These are phyloP conservation scores for Fusarium sp. DNA, from an alignment of 2,329 filamentous ascomycete species.

Conservation along the genomic window DNA sequence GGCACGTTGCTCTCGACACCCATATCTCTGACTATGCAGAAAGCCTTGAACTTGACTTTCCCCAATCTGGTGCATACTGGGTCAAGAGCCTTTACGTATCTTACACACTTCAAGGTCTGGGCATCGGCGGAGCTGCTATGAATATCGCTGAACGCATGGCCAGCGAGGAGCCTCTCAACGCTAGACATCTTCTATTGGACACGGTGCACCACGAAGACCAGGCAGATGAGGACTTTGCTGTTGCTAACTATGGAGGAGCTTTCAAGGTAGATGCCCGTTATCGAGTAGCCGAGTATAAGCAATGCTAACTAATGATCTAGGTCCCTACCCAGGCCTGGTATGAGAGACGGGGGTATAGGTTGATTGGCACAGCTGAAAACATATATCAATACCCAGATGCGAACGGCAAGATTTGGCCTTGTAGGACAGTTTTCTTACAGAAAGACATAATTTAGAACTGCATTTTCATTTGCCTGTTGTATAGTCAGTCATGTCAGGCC, in stretches of 20 bases:
- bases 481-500: too few relatives aligned
- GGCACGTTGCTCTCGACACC: background rate
- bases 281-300: accelerated
- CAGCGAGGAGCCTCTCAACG: background rate
- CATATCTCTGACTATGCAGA: background rate
- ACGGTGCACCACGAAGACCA: background rate
- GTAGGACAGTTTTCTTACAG: background rate
- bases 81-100: background rate
- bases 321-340: background rate
- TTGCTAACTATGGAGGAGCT: background rate
- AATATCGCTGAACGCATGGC: background rate
- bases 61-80: background rate
- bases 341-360: background rate
- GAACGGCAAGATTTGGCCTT: background rate
- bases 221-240: background rate
- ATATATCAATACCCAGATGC: background rate
- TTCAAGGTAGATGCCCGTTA: background rate
- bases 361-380: background rate
- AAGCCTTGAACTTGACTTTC: accelerated
- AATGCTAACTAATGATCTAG: background rate
- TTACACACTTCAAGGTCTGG: background rate
- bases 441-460: background rate
- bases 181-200: background rate
- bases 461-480: too few relatives aligned
- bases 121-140: background rate